phyloP scores from a whole-genome alignment of 805 yeast genomes.

The Candida chilensis region DNA sequence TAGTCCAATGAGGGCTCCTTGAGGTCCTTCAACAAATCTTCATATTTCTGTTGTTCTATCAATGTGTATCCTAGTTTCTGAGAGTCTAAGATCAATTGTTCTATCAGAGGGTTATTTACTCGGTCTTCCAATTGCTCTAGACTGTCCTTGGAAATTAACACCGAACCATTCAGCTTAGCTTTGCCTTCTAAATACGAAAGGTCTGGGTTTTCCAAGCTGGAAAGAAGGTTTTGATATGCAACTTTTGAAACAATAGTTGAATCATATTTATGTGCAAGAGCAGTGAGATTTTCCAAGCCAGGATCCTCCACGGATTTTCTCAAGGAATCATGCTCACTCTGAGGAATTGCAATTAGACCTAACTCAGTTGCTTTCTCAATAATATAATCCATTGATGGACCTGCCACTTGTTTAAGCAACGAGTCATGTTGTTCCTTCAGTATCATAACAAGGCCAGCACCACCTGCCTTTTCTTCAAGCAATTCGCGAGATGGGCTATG shows the following conservation, averaged over 20 bases:
- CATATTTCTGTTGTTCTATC: constrained; percentile 8
- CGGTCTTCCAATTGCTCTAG: background rate
- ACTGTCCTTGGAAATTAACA: background rate
- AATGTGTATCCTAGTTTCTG: constrained; percentile 7
- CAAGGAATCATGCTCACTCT: constrained; percentile 2
- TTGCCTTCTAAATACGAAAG: background rate
- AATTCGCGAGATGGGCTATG: constrained; percentile 7
- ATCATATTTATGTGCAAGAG: background rate
- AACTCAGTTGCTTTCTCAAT: constrained; percentile 6
- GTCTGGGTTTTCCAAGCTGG: background rate
- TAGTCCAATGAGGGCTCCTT: constrained; percentile 10
- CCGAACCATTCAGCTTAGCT: background rate
- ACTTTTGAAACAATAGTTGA: background rate
- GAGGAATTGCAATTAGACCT: constrained; percentile 2
- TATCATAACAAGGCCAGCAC: constrained; percentile 7
- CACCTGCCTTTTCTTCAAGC: constrained; percentile 9
- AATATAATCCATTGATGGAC: constrained; percentile 20
- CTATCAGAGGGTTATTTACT: background rate
- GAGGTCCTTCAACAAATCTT: constrained; percentile 10
- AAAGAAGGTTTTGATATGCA: background rate
- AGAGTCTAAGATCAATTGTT: background rate
- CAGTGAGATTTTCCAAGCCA: background rate
- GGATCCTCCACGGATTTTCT: background rate
- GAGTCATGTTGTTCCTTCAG: constrained; percentile 9
- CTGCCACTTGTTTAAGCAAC: constrained; percentile 3